Percentiles rank a stretch among this genome's conserved stretches.
phyloP scores from a whole-genome alignment of 2,329 filamentous ascomycete genomes.

The Reticulascus tulasneorum region DNA sequence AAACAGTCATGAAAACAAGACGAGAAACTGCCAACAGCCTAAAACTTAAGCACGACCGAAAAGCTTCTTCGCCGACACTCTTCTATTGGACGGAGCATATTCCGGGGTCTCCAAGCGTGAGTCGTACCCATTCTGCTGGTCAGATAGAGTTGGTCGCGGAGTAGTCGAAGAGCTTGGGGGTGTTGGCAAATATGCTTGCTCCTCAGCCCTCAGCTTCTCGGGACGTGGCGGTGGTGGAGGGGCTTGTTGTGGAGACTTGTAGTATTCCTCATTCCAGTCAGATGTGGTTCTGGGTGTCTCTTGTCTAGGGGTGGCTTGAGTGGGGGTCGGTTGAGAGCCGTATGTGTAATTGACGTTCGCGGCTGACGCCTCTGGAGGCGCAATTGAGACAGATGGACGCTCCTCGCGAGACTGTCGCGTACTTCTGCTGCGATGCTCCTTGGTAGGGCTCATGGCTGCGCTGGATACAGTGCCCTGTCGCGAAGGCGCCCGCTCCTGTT shows the following conservation, averaged over 20 bases:
- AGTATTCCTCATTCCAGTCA: slow-evolving; percentile 17
- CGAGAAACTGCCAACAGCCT: background rate
- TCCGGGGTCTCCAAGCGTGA: slow-evolving; percentile 6
- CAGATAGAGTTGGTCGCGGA: slow-evolving; percentile 3
- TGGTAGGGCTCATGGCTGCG: slow-evolving; percentile 5
- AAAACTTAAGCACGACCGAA: slow-evolving; percentile 10
- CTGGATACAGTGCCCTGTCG: background rate
- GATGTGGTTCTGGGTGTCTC: slow-evolving; percentile 7
- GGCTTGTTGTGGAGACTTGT: slow-evolving; percentile 15
- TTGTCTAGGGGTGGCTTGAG: slow-evolving; percentile 6
- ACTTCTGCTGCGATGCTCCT: slow-evolving; percentile 2
- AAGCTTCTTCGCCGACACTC: slow-evolving; percentile 14
- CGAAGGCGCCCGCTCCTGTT: slow-evolving; percentile 6
- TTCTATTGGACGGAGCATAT: slow-evolving; percentile 7
- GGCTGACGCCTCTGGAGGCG: background rate
- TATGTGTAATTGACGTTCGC: slow-evolving; percentile 9
- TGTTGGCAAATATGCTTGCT: slow-evolving; percentile 8
- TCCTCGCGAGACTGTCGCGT: slow-evolving; percentile 7
- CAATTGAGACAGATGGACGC: background rate
- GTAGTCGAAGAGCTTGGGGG: slow-evolving; percentile 2
- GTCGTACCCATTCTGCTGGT: slow-evolving; percentile 10
- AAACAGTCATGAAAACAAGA: too few species aligned
- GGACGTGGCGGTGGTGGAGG: slow-evolving; percentile 28
- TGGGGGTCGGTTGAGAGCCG: background rate
- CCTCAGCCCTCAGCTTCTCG: slow-evolving; percentile 25